Base-by-base conservation (phyloP, 768 basidiomycete genomes). In the Kwoniella dejecticola region DNA sequence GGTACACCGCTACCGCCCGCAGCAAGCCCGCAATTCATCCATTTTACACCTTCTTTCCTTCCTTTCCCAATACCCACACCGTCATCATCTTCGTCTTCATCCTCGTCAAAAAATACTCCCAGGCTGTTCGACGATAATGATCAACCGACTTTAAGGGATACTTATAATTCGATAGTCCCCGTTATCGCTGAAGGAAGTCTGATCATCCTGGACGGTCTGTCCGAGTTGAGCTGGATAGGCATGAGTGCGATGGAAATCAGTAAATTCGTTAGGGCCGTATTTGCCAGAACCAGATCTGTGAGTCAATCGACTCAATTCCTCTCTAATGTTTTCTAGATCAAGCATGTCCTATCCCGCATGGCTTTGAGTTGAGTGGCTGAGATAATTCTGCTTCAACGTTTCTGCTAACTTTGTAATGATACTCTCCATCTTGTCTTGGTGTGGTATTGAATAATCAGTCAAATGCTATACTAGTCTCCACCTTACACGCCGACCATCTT, bases 171-270 rank as follows among this genome's bases (percentile, higher is more conserved):
- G 12, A 62, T 74, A 19, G 3, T 3, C 19, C n/a, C 59, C 21
- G 24, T 48, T 26, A 26, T 38, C 15, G 27, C 40, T 7, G 24
- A 26, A 21, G 57, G 52, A 12, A 47, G 60, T 17, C 29, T 78
- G 33, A 47, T 78, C 6, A 54, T 78, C 8, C 68, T 78, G 1
- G 72, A 74, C 46, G 72, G 73, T n/a, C 53, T 76, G 10, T 60
- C 61, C 21, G 69, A 75, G 31, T 52, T 78, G 21, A 19, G 68
- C 4, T 62, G 58, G 44, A 68, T 73, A n/a, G 77, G 74, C 0
- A 64, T 75, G 31, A 29, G 41, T 1, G 6, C 69, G 24, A 23
- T 40, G 3, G 58, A 68, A 5, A 46, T 78, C 10, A 24, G 45
- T 12, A 52, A 67, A 21, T 73, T 78, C 56, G 67, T 72, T 17